phyloP scores from a whole-genome alignment of 2,329 filamentous ascomycete species.

The Bipolaris zeicola region DNA sequence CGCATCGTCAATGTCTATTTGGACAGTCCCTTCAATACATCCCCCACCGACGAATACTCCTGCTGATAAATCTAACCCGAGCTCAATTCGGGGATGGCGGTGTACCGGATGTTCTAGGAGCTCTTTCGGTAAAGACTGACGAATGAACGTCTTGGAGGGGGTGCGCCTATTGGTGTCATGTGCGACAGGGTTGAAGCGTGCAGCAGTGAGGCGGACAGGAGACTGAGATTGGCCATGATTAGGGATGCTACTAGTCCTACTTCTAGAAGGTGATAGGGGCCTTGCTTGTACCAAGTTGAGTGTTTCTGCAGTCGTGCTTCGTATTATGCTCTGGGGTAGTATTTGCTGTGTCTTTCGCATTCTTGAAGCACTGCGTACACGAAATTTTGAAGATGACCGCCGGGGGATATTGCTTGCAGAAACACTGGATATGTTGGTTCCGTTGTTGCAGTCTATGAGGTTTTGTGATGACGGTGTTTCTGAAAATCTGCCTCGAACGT shows the following conservation, averaged over 20 bases:
- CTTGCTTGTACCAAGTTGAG: slow-evolving; percentile 15
- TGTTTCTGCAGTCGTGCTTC: slow-evolving; percentile 21
- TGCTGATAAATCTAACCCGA: slow-evolving; percentile 57
- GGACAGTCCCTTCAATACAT: slow-evolving; percentile 58
- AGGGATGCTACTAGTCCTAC: slow-evolving; percentile 48
- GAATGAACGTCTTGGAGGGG: slow-evolving; percentile 57
- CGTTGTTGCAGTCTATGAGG: slow-evolving; percentile 45
- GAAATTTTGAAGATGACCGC: slow-evolving; percentile 52
- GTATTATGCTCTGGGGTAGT: slow-evolving; percentile 23
- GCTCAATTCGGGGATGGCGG: slow-evolving; percentile 56
- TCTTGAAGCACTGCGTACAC: slow-evolving; percentile 33
- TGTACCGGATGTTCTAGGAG: slow-evolving; percentile 57
- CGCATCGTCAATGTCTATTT: slow-evolving; percentile 56
- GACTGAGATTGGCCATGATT: slow-evolving; percentile 55
- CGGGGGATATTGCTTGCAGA: slow-evolving; percentile 53
- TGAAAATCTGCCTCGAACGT: slow-evolving; percentile 31
- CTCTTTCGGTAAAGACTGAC: slow-evolving; percentile 54
- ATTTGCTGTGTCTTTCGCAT: slow-evolving; percentile 24
- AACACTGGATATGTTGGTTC: slow-evolving; percentile 54
- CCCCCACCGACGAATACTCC: slow-evolving; percentile 62
- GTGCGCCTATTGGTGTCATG: slow-evolving; percentile 51
- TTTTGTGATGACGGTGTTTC: slow-evolving; percentile 43
- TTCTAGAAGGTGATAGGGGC: slow-evolving; percentile 33
- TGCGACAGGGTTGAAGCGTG: slow-evolving; percentile 50
- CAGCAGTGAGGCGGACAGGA: slow-evolving; percentile 54